Percentiles rank a stretch among this genome's conserved stretches.
phyloP scores from a whole-genome alignment of 1,284 basidiomycete genomes.

The Ganoderma sp. region DNA sequence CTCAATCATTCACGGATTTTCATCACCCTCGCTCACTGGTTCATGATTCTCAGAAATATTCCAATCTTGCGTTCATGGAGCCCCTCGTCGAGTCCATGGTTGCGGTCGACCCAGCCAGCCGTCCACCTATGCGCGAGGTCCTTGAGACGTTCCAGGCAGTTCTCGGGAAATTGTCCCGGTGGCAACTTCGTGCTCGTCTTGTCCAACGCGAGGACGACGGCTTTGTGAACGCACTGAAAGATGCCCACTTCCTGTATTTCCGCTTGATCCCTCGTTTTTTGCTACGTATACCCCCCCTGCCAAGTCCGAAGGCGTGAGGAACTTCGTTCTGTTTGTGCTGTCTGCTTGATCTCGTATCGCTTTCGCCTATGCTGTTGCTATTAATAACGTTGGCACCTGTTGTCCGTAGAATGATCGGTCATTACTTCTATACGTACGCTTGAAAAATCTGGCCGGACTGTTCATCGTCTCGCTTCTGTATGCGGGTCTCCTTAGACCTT shows the following conservation, averaged over 20 bases:
- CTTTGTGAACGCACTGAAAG: not conserved
- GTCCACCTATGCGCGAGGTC: not conserved
- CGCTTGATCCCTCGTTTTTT: not conserved
- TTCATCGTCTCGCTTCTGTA: no score
- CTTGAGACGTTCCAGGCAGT: not conserved
- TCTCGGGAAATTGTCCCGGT: not conserved
- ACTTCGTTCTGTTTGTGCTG: not conserved
- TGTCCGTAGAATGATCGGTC: not conserved
- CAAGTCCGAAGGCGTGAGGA: not conserved
- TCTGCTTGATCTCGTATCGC: not conserved
- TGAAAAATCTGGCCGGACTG: no score
- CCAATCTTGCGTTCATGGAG: slow-evolving; percentile 7
- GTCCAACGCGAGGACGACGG: not conserved
- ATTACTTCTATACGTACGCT: not conserved
- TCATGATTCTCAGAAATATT: not conserved
- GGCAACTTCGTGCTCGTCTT: slow-evolving; percentile 1
- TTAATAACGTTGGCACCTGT: not conserved
- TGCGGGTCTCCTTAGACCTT: no score
- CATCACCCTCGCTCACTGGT: no score
- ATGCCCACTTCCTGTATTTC: not conserved
- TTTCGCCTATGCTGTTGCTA: not conserved
- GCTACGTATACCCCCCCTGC: not conserved
- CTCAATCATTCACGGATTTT: not conserved
- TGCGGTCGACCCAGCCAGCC: not conserved
- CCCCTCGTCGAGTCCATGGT: slow-evolving; percentile 9